Base-by-base conservation (phyloP, 2,329 filamentous ascomycete genomes). In the Diaporthe velutina region DNA sequence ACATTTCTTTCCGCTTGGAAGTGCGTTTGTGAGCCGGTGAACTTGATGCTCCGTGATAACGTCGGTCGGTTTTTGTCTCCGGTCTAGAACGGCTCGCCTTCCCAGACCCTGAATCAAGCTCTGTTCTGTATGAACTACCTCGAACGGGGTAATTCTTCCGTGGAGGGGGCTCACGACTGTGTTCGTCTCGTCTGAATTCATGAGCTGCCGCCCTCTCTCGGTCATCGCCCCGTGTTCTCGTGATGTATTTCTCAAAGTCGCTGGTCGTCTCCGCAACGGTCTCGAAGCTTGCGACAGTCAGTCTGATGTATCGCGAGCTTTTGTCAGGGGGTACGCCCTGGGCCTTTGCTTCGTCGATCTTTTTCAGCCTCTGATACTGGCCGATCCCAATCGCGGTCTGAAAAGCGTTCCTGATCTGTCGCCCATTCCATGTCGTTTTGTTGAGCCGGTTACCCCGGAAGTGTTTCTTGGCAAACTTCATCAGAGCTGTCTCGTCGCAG, bases 391-490 rank as follows among this genome's bases (percentile, higher is more conserved):
- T 67, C 10, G 77, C 78, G 12, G 75, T 77, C 35, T 76, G 76
- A 70, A 78, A 79, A 1, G 75, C 77, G 48, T 79, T 79, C 35
- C 78, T 75, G 38, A 79, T 76, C 60, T 79, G 77, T 0, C 78
- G 58, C 9, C 76, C 77, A 55, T 79, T 79, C 77, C 78, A 79
- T 4, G 50, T 75, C 17, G 66, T 58, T 17, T 71, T 74, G 42
- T 52, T 64, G 28, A 17, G 35, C 19, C 71, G 58, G 17, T 73
- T 67, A 7, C 70, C 22, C 30, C 74, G 30, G 61, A 74, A 79
- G 57, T 79, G 77, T 12, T 54, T 38, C 55, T 72, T 45, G 3
- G 77, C 78, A 50, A 73, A 79, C 4, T 70, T 30, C 30, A 77
- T n/a, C 1, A 79, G 76, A 1, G 55, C 68, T 9, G 61, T 33